Evolutionary conservation across 306 rosid species (phyloP), one percentile per base, ranked within the genome.

Genomic region (Malus sieversii): DNA sequence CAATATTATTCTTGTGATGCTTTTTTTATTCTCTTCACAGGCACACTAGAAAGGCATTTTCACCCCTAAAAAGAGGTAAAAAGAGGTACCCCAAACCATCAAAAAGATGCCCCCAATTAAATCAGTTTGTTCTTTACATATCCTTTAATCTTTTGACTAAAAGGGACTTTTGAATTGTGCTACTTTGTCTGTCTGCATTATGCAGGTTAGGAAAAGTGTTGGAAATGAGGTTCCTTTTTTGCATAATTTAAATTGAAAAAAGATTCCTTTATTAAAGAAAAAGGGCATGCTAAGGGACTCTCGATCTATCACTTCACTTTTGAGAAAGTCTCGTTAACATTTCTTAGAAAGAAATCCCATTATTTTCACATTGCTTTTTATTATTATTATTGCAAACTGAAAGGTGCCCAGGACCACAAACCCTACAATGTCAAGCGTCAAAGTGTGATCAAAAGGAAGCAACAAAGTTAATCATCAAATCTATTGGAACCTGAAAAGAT

Each of bases 401-500:
- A 84, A 80, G 86, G 78, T 70, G 46, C 64, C 67, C 64, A 52
- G 77, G 15, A 27, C 77, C 38, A 64, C 60, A 65, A 65, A 10
- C 46, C 74, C 67, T 53, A 18, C 16, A 67, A 70, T 57, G 74
- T 77, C 67, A 58, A 79, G 51, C 11, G 68, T 35, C 40, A 35
- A 35, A 6, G 40, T 53, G 44, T 5, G 45, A 76, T 48, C 65
- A 62, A 82, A 74, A 76, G 83, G 71, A 66, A 74, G 78, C 81
- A 79, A 82, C 27, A 85, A 75, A 77, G 71, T 67, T 80, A 71
- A 42, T 64, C 57, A 68, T 68, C 84, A 76, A 79, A 76, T 79
- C 86, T 90, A 80, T 76, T 30, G 61, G 77, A 79, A 60, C 84
- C 87, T 70, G 75, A 72, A 86, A 84, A 90, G 88, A 81, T 79